A percentile compares a stretch with the other conserved stretches of the same genome.
Conservation (phyloP, 805 yeast species). For the Zygoascus flipseniorum region DNA sequence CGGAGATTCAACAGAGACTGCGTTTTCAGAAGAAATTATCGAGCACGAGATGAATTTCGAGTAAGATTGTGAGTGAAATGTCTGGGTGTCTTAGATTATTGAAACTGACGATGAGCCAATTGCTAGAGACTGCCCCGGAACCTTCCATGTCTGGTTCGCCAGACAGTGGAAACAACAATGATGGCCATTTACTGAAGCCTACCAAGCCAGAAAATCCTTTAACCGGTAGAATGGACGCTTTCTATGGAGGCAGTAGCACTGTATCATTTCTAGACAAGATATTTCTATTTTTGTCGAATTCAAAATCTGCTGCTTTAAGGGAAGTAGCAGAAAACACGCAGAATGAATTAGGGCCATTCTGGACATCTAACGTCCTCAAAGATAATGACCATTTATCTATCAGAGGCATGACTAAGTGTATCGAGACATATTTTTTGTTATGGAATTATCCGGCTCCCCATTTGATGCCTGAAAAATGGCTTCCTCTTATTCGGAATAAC, state of each 20-base stretch:
- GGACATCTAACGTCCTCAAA: neutral
- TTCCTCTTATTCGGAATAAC: neutral
- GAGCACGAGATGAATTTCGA: neutral
- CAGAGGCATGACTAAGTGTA: slow-evolving; percentile 1
- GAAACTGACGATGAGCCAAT: too few species aligned
- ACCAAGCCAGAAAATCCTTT: neutral
- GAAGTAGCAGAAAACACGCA: neutral
- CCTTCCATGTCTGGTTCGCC: neutral
- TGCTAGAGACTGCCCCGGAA: neutral
- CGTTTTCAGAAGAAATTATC: neutral
- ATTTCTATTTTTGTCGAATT: neutral
- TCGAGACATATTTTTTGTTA: neutral
- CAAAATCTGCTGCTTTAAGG: neutral
- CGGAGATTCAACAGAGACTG: neutral
- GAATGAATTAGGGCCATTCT: too few species aligned
- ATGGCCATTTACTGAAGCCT: too few species aligned
- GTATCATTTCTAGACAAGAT: slow-evolving; percentile 3
- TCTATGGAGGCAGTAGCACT: slow-evolving; percentile 6
- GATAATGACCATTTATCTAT: neutral
- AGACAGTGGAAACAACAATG: neutral
- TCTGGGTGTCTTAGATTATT: too few species aligned
- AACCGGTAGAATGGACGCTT: neutral
- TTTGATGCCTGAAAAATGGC: slow-evolving; percentile 3
- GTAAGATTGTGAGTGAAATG: neutral
- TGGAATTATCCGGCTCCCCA: neutral